Evolutionary conservation across 148 eudicot species (phyloP).

Genomic region (Camellia japonica): DNA sequence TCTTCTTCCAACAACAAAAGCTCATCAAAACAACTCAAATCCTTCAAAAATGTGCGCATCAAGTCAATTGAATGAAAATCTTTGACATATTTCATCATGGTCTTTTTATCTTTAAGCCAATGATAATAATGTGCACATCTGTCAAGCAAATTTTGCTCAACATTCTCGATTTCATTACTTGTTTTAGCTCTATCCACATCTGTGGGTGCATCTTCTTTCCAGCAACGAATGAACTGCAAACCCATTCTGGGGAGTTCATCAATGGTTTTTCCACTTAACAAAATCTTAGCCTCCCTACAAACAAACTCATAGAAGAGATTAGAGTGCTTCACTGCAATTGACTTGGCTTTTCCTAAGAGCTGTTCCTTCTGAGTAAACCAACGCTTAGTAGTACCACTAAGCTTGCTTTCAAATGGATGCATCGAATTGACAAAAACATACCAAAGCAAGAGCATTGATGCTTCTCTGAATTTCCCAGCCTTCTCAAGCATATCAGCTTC

Average conservation of each 20-base stretch:
- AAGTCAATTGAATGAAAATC: conserved; percentile 44
- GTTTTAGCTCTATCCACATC: neutral
- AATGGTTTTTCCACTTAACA: conserved; percentile 14
- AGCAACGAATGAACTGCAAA: conserved; percentile 42
- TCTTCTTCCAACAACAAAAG: conserved; percentile 51
- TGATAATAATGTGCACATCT: conserved; percentile 41
- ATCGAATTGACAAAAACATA: no score
- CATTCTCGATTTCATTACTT: conserved; percentile 24
- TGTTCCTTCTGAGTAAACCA: no score
- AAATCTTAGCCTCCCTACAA: conserved; percentile 30
- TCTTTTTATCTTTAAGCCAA: conserved; percentile 27
- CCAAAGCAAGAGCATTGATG: no score
- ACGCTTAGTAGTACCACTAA: no score
- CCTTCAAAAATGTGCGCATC: conserved; percentile 43
- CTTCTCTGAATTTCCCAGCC: no score
- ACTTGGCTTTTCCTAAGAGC: no score
- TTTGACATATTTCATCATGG: conserved; percentile 57
- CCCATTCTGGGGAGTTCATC: conserved; percentile 25
- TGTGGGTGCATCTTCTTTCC: conserved; percentile 39
- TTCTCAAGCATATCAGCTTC: no score
- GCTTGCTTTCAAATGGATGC: no score
- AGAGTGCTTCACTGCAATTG: no score
- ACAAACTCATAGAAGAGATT: neutral
- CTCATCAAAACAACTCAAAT: conserved; percentile 43
- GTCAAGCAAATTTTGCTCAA: conserved; percentile 47